Evolutionary conservation across 441 rosid genomes (phyloP).

Genomic region (Bruguiera hainesii): DNA sequence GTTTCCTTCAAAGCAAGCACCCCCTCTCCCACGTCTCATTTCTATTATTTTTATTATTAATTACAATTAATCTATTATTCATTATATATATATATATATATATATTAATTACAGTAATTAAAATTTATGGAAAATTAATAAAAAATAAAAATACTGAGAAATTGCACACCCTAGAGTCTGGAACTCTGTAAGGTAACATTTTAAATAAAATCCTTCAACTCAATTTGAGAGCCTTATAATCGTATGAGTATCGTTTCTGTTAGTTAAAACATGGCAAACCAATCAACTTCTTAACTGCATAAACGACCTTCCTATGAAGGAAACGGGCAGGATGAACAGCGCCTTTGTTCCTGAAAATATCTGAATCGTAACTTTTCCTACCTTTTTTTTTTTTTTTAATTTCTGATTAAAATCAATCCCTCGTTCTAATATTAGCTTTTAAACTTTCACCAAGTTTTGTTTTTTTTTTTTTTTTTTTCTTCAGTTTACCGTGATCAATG

Average conservation of each 20-base stretch:
- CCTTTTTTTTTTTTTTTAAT: neutral
- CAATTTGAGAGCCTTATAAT: neutral
- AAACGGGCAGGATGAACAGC: neutral
- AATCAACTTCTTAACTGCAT: constrained; percentile 20
- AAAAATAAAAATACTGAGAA: neutral
- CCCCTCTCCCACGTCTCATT: neutral
- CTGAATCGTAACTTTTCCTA: neutral
- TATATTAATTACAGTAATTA: too few relatives aligned
- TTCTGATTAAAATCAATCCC: neutral
- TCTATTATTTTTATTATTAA: too few relatives aligned
- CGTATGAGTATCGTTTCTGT: neutral
- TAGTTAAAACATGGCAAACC: neutral
- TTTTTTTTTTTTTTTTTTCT: neutral
- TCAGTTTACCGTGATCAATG: neutral
- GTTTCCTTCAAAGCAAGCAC: constrained; percentile 29
- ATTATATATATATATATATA: too few relatives aligned
- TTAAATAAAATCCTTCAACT: constrained; percentile 1
- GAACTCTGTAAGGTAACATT: constrained; percentile 36
- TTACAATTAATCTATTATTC: too few relatives aligned
- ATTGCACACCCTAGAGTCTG: constrained; percentile 19
- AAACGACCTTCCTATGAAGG: constrained; percentile 21
- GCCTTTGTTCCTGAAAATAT: too few relatives aligned
- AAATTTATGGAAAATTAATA: too few relatives aligned
- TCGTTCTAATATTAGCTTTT: neutral
- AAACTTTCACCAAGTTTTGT: neutral